Percentiles rank a stretch among this genome's conserved stretches.
Conservation (phyloP, 495 filamentous ascomycete genomes). For the Penicillium goetzii region DNA sequence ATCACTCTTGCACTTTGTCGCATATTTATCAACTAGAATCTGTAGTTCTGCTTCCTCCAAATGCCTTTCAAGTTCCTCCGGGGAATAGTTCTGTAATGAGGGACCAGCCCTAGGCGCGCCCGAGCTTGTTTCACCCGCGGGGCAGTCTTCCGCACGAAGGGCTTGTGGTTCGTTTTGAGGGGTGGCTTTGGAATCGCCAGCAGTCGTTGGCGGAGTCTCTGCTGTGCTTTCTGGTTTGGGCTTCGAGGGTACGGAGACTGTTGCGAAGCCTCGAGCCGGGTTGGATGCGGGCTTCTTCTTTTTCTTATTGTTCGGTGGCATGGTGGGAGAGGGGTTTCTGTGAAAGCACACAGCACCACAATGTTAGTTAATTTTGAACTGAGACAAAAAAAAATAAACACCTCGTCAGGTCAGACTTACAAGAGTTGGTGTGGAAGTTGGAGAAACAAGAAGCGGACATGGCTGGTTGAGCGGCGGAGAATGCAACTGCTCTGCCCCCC, state of each 20-base stretch:
- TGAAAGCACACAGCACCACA: not conserved
- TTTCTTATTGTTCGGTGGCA: constrained; percentile 81
- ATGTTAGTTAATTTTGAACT: not conserved
- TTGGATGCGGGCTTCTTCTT: constrained; percentile 84
- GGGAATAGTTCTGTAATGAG: constrained; percentile 60
- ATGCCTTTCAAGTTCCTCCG: constrained; percentile 83
- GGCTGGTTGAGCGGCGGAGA: constrained; percentile 27
- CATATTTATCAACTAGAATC: constrained; percentile 78
- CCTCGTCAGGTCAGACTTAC: constrained; percentile 18
- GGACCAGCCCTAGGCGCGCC: constrained; percentile 24
- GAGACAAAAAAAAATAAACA: not conserved
- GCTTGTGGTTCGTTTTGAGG: constrained; percentile 48
- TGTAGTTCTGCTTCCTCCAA: constrained; percentile 83
- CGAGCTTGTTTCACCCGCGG: constrained; percentile 17
- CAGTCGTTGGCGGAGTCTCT: constrained; percentile 35
- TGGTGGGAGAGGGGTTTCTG: constrained; percentile 38
- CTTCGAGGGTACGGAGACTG: constrained; percentile 86
- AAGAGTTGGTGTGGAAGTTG: constrained; percentile 11
- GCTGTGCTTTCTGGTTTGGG: constrained; percentile 39
- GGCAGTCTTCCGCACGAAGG: constrained; percentile 27
- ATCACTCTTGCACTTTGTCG: constrained; percentile 67
- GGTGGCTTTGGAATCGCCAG: constrained; percentile 42
- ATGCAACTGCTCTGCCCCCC: constrained; percentile 19
- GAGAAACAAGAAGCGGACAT: constrained; percentile 27
- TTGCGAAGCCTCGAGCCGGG: constrained; percentile 88